These are phyloP conservation scores for Gastrolobium villosum DNA, from an alignment of 306 rosid species.

Conservation along the genomic window DNA sequence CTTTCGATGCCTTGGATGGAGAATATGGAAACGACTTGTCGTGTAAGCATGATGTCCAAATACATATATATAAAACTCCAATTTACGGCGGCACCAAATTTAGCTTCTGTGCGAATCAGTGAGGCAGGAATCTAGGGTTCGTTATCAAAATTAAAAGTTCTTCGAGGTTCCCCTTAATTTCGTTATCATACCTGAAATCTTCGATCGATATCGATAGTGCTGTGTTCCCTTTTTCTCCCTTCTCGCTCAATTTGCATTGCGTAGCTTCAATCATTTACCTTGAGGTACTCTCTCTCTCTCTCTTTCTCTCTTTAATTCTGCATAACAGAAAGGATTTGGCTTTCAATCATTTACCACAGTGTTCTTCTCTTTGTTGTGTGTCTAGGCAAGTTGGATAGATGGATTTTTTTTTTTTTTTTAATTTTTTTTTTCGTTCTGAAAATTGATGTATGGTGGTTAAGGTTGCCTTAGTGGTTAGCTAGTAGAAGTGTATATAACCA, in stretches of 20 bases:
- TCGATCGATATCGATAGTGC: background rate
- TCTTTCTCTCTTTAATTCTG: slow-evolving; percentile 4
- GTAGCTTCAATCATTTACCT: slow-evolving; percentile 28
- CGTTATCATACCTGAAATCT: background rate
- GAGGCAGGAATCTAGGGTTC: slow-evolving; percentile 47
- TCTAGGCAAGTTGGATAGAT: background rate
- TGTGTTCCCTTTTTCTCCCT: background rate
- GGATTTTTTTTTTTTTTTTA: background rate
- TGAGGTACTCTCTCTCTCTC: slow-evolving; percentile 49
- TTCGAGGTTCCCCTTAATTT: background rate
- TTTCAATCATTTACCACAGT: background rate
- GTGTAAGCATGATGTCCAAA: background rate
- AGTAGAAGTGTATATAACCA: slow-evolving; percentile 38
- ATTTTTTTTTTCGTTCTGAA: background rate
- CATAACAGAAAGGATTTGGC: background rate
- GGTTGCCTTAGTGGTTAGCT: slow-evolving; percentile 35
- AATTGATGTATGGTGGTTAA: slow-evolving; percentile 38
- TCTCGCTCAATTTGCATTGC: slow-evolving; percentile 29
- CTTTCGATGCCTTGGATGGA: background rate
- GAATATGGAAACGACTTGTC: slow-evolving; percentile 11
- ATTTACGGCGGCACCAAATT: slow-evolving; percentile 21
- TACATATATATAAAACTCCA: background rate
- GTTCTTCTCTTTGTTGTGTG: background rate
- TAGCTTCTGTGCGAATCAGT: background rate
- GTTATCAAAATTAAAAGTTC: slow-evolving; percentile 21